Percentiles rank a stretch among this genome's conserved stretches.
These are phyloP conservation scores for Porphyrellus cyaneotinctus DNA, from an alignment of 768 basidiomycete species.

Conservation along the genomic window DNA sequence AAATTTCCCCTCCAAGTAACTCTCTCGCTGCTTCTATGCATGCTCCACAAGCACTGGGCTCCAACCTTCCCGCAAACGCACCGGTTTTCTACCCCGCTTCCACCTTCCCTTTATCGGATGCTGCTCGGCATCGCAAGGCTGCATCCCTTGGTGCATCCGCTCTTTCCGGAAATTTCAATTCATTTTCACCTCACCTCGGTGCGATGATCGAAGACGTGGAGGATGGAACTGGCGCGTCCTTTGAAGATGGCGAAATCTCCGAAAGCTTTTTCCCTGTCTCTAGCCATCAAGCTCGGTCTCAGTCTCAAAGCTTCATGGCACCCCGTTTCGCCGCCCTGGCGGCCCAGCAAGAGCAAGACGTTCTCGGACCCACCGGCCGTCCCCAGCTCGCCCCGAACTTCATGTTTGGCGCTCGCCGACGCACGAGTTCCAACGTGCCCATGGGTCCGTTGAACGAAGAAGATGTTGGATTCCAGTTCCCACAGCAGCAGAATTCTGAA, in stretches of 20 bases:
- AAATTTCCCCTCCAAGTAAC: slow-evolving; percentile 36
- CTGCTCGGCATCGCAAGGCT: slow-evolving; percentile 78
- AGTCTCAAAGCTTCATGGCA: slow-evolving; percentile 81
- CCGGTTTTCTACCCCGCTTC: slow-evolving; percentile 70
- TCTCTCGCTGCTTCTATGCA: slow-evolving; percentile 43
- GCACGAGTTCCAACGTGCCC: slow-evolving; percentile 48
- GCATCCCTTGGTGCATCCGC: slow-evolving; percentile 62
- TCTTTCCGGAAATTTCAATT: slow-evolving; percentile 58
- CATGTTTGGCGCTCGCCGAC: slow-evolving; percentile 73
- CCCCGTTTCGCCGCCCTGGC: slow-evolving; percentile 84
- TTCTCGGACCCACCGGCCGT: slow-evolving; percentile 69
- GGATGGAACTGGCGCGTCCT: slow-evolving; percentile 47
- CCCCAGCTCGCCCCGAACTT: slow-evolving; percentile 90
- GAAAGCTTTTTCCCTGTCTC: slow-evolving; percentile 49
- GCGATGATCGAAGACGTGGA: slow-evolving; percentile 82
- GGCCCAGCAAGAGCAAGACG: slow-evolving; percentile 62
- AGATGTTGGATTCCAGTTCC: slow-evolving; percentile 78
- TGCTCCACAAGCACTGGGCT: slow-evolving; percentile 40
- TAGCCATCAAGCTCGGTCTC: slow-evolving; percentile 66
- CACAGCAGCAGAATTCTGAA: slow-evolving; percentile 50
- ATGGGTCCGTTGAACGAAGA: slow-evolving; percentile 78
- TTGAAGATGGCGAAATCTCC: slow-evolving; percentile 78
- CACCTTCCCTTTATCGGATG: slow-evolving; percentile 47
- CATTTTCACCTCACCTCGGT: slow-evolving; percentile 75
- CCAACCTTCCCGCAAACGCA: slow-evolving; percentile 61